phyloP scores from a whole-genome alignment of 441 rosid species.

The Populus hybrid region DNA sequence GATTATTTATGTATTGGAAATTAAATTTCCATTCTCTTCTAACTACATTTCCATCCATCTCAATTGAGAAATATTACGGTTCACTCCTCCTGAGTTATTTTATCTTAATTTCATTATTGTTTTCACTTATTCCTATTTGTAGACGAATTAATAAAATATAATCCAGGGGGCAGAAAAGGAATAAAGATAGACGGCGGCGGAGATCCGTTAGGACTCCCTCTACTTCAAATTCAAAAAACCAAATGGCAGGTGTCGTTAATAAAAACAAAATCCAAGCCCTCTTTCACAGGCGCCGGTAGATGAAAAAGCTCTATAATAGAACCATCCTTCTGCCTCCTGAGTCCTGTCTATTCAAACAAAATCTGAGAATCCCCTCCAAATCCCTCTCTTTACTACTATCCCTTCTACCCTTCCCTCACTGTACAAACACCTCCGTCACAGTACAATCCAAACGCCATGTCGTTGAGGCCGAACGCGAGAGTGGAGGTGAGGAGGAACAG shows the following conservation, averaged over 20 bases:
- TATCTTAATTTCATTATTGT: too few relatives aligned
- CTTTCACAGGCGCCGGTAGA: not conserved
- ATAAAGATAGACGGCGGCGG: conserved; percentile 16
- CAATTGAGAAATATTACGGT: too few relatives aligned
- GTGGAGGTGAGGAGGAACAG: conserved; percentile 67
- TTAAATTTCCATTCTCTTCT: too few relatives aligned
- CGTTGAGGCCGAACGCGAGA: conserved; percentile 67
- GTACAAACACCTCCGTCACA: too few relatives aligned
- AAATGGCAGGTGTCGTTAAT: conserved; percentile 41
- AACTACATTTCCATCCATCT: too few relatives aligned
- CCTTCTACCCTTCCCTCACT: not conserved
- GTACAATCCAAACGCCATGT: conserved; percentile 29
- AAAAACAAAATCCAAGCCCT: conserved; percentile 20
- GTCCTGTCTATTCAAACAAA: conserved; percentile 16
- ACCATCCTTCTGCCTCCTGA: not conserved
- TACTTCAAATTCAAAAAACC: conserved; percentile 46
- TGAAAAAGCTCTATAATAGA: conserved; percentile 9
- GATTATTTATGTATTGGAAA: too few relatives aligned
- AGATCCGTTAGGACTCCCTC: conserved; percentile 30
- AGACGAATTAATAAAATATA: not conserved
- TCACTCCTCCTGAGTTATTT: too few relatives aligned
- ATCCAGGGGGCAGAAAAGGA: not conserved
- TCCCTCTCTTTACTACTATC: not conserved
- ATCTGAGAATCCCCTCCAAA: conserved; percentile 21
- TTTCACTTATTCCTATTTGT: too few relatives aligned